phyloP scores from a whole-genome alignment of 495 filamentous ascomycete species.

The Aspergillus panamensis region DNA sequence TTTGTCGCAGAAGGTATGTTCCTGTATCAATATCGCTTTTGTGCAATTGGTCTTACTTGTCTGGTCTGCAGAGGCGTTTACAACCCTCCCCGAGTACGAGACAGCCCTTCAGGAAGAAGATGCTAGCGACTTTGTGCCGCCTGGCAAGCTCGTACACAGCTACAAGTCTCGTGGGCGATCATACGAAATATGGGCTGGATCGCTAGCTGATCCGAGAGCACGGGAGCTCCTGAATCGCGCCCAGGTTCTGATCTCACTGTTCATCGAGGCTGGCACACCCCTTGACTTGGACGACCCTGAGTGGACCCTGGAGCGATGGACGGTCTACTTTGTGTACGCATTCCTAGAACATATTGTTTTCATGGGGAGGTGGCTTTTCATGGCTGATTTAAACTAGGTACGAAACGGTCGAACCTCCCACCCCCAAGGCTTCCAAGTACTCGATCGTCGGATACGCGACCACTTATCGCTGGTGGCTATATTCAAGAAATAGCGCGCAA shows the following conservation, averaged over 20 bases:
- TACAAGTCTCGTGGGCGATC: constrained; percentile 49
- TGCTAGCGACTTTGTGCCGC: constrained; percentile 58
- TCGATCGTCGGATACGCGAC: constrained; percentile 82
- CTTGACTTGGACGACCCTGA: constrained; percentile 70
- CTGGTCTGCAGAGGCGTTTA: constrained; percentile 55
- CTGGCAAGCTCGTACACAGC: constrained; percentile 50
- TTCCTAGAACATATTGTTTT: no score
- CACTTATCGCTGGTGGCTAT: constrained; percentile 71
- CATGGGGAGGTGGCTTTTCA: neutral
- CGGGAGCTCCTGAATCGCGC: constrained; percentile 67
- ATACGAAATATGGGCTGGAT: constrained; percentile 62
- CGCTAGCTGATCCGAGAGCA: constrained; percentile 55
- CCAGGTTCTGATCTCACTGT: constrained; percentile 79
- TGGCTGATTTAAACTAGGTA: constrained; percentile 47
- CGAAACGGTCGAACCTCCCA: constrained; percentile 54
- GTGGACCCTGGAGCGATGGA: constrained; percentile 77
- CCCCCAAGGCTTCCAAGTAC: constrained; percentile 54
- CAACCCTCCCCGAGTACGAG: constrained; percentile 56
- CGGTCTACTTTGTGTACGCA: constrained; percentile 69
- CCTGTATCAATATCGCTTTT: neutral
- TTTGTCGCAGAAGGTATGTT: constrained; percentile 63
- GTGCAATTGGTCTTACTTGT: neutral
- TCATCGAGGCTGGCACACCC: constrained; percentile 82
- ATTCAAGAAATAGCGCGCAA: constrained; percentile 29
- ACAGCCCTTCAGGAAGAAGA: constrained; percentile 51